Evolutionary conservation across 257 asterid genomes (phyloP), one percentile per base, ranked within the genome.

Genomic region (Apocynum venetum): DNA sequence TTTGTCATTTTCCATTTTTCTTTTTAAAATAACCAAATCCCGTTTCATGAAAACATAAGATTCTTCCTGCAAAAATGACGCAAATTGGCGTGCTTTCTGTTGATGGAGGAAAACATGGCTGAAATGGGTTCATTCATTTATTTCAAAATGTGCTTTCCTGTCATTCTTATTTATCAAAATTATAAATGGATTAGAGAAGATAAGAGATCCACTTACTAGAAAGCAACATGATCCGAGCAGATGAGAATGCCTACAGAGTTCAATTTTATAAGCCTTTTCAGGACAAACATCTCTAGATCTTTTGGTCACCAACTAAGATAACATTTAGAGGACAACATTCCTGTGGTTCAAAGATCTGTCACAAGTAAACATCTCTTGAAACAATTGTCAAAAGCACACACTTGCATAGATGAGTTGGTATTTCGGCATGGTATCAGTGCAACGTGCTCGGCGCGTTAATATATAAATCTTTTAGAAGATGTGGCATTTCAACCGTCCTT

Each of bases 171-270:
- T 25, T 25, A 25, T 25, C 31, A 25, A 25, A 51, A 35, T 19
- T 14, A 36, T 60, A 56, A 36, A 15, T 19, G 31, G 52, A 77
- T 8, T 41, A 10, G 25, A 53, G 67, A 49, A 76, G 80, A 76
- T 76, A 66, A 51, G 63, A 60, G 3, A 4, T 43, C 63, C 80
- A 77, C 75, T 67, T 12, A 56, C 31, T 25, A 25, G 31, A 25
- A 25, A 25, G 31, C 31, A 25, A 25, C 31, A 25, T 25, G 31
- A 25, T 25, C 31, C 61, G 47, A 71, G 59, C 36, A 52, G 38
- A 71, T 52, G 59, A 71, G n/a, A 35, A 71, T 31, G 63, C 5
- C 5, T 49, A n/a, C 1, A 31, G 40, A 19, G 47, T 56, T 49
- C 25, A 47, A 47, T 13, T 6, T 71, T 49, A 9, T 20, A 35